phyloP scores from a whole-genome alignment of 495 filamentous ascomycete species.

The Symbiotaphrina buchneri region DNA sequence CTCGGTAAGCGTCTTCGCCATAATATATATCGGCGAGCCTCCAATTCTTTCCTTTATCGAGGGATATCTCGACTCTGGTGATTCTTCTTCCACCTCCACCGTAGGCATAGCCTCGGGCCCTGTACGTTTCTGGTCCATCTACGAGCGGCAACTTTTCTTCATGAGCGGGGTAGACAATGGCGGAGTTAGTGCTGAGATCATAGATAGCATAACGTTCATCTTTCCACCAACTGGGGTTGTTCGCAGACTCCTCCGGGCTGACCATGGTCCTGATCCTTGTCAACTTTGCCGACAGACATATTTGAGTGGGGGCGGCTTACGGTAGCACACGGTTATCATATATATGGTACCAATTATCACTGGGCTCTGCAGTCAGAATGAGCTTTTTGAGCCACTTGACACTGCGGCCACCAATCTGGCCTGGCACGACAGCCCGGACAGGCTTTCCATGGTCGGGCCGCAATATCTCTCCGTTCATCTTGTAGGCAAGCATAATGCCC shows the following conservation, averaged over 20 bases:
- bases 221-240: constrained; percentile 58
- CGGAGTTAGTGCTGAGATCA: constrained; percentile 77
- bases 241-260: constrained; percentile 56
- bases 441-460: constrained; percentile 79
- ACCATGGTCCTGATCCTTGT: constrained; percentile 37
- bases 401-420: constrained; percentile 83
- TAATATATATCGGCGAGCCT: constrained; percentile 61
- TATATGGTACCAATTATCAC: constrained; percentile 93
- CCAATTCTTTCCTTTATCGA: constrained; percentile 76
- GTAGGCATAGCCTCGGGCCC: constrained; percentile 68
- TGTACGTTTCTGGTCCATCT: constrained; percentile 29
- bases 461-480: constrained; percentile 78
- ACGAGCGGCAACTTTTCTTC: constrained; percentile 42
- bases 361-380: constrained; percentile 55
- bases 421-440: constrained; percentile 65
- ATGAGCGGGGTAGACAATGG: constrained; percentile 61
- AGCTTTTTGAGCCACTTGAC: constrained; percentile 89
- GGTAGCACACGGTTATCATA: constrained; percentile 87
- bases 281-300: constrained; percentile 3
- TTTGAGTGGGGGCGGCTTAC: neutral
- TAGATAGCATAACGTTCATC: constrained; percentile 94
- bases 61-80: constrained; percentile 61
- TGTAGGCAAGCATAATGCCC: constrained; percentile 77
- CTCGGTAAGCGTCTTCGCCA: constrained; percentile 69
- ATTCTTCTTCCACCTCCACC: constrained; percentile 72